These are phyloP conservation scores for Tetracentron sinense DNA, from an alignment of 164 flowering plant genomes.

Conservation along the genomic window DNA sequence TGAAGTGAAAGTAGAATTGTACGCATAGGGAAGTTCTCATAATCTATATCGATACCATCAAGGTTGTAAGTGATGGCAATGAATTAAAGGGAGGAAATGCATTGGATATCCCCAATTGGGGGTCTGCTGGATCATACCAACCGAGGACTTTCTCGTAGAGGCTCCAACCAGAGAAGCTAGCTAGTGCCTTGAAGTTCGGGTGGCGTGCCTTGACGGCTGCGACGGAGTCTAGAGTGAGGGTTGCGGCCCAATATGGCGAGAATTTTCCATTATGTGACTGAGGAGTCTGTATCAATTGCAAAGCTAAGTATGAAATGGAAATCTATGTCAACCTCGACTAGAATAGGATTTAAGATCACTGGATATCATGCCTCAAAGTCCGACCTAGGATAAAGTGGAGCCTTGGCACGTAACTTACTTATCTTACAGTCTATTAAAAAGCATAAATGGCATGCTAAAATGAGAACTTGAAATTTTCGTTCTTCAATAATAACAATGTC, in stretches of 20 bases:
- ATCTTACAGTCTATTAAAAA: no score
- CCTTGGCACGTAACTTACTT: no score
- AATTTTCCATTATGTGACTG: constrained; percentile 48
- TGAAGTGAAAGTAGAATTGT: constrained; percentile 40
- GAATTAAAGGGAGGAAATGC: constrained; percentile 46
- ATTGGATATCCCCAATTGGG: constrained; percentile 44
- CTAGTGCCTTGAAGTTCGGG: constrained; percentile 58
- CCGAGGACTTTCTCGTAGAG: constrained; percentile 32
- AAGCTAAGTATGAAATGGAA: constrained; percentile 64
- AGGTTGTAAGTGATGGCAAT: constrained; percentile 42
- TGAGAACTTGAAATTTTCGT: no score
- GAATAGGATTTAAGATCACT: constrained; percentile 38
- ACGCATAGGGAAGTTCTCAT: constrained; percentile 46
- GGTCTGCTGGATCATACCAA: constrained; percentile 41
- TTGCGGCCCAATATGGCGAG: constrained; percentile 52
- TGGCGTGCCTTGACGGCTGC: constrained; percentile 30
- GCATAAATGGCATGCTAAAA: no score
- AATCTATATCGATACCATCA: constrained; percentile 66
- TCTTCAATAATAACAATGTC: no score
- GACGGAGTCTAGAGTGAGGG: constrained; percentile 44
- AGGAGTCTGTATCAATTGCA: constrained; percentile 51
- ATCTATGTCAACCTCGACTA: constrained; percentile 40
- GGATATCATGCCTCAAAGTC: no score
- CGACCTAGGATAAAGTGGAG: no score
- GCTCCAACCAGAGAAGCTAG: constrained; percentile 79